These are phyloP conservation scores for Podila minutissima DNA, from an alignment of 192 early-diverging fungal genomes.

Conservation along the genomic window DNA sequence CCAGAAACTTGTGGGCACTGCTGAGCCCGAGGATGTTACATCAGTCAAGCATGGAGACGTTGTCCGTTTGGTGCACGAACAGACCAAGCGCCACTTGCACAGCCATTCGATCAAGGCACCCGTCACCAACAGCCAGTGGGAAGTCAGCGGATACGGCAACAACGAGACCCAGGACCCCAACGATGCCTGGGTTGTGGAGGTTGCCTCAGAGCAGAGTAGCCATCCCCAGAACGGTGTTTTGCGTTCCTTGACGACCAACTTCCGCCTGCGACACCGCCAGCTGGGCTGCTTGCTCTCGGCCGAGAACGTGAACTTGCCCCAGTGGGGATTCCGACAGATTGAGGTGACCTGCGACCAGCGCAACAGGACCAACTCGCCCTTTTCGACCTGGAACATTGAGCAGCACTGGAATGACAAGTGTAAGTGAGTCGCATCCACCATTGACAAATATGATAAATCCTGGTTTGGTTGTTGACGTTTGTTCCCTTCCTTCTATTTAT, in stretches of 20 bases:
- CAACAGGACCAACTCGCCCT: conserved; percentile 62
- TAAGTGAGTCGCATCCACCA: conserved; percentile 33
- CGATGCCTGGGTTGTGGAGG: conserved; percentile 93
- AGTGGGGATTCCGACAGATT: conserved; percentile 97
- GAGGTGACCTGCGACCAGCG: conserved; percentile 90
- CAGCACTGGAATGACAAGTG: conserved; percentile 79
- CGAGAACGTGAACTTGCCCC: conserved; percentile 79
- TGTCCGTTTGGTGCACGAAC: conserved; percentile 81
- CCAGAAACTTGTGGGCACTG: conserved; percentile 51
- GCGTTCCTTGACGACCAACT: conserved; percentile 80
- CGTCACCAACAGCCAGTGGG: conserved; percentile 77
- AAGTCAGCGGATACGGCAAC: conserved; percentile 93
- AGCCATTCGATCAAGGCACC: conserved; percentile 83
- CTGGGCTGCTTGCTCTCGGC: conserved; percentile 84
- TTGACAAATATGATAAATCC: too few relatives aligned
- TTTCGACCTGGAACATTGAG: conserved; percentile 95
- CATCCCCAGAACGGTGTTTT: conserved; percentile 59
- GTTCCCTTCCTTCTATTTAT: conserved; percentile 9
- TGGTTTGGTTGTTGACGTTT: not conserved
- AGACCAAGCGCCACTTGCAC: conserved; percentile 85
- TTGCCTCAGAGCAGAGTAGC: conserved; percentile 71
- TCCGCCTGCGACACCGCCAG: conserved; percentile 79
- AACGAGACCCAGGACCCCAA: conserved; percentile 76
- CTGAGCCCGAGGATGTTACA: conserved; percentile 60
- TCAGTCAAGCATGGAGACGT: conserved; percentile 82